These are phyloP conservation scores for Stagonosporopsis rhizophila DNA, from an alignment of 2,329 filamentous ascomycete genomes.

Conservation along the genomic window DNA sequence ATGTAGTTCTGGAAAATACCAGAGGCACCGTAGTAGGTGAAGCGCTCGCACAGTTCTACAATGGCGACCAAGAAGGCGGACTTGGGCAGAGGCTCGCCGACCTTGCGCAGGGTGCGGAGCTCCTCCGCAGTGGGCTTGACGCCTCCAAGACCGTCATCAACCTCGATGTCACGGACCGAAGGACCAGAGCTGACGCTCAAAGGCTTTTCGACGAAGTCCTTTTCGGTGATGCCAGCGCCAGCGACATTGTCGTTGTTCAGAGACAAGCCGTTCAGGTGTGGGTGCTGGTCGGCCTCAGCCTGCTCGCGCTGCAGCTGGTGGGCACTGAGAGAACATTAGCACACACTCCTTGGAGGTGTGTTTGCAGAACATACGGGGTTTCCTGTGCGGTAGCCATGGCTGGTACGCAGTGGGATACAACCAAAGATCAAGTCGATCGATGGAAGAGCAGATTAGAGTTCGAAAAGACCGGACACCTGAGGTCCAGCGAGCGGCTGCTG, in stretches of 20 bases:
- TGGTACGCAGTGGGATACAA: constrained; percentile 17
- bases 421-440: constrained; percentile 21
- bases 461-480: constrained; percentile 23
- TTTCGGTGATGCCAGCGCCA: constrained; percentile 29
- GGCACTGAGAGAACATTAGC: constrained; percentile 29
- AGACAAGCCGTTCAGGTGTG: constrained; percentile 39
- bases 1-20: constrained; percentile 61
- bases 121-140: constrained; percentile 54
- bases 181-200: constrained; percentile 22
- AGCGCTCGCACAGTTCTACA: constrained; percentile 59
- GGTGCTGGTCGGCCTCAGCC: constrained; percentile 37
- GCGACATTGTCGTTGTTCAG: constrained; percentile 29
- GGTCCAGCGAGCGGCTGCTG: constrained; percentile 16
- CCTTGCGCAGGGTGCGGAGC: constrained; percentile 51
- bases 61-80: constrained; percentile 58
- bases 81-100: constrained; percentile 57
- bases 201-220: constrained; percentile 25
- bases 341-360: neutral
- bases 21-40: constrained; percentile 57
- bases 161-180: constrained; percentile 24
- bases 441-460: constrained; percentile 14
- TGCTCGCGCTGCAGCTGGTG: constrained; percentile 42
- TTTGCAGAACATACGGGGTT: constrained; percentile 33
- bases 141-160: constrained; percentile 40
- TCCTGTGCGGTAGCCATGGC: constrained; percentile 39